Base-by-base conservation (phyloP, 2,329 filamentous ascomycete genomes). In the Phialophora verrucosa region DNA sequence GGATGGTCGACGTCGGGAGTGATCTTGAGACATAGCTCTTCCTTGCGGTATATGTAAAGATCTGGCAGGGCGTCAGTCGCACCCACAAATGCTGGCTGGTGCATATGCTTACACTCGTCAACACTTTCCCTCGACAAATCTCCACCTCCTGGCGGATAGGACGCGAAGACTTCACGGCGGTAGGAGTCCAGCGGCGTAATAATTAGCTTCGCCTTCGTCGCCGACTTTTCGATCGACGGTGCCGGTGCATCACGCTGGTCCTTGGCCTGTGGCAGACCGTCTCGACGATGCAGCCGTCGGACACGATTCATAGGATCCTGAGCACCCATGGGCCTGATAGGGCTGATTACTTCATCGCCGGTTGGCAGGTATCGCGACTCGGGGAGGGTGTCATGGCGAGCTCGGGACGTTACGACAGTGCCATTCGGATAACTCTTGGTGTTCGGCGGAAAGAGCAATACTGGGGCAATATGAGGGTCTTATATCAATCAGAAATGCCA, bases 1-100 rank as follows among this genome's bases (percentile, higher is more conserved):
- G 67, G 67, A 56, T 69, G 64, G 7, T 64, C 57, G 53, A 65
- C 47, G 44, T 66, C 67, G 27, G 67, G 67, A 32, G 59, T 61
- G 49, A 69, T 42, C 42, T 67, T 64, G 14, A 67, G 55, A 47
- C 62, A 56, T 23, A 69, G 64, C 20, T 67, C 64, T 54, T 69
- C 64, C 23, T 59, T 50, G 25, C 53, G 38, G 8, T 53, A 51
- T 14, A 59, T 67, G 20, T 32, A 31, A 29, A 67, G 61, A 49
- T 67, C 65, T 67, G 58, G 58, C 47, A 23, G 32, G 2, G 31
- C 55, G 56, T 66, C 42, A 56, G 44, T 20, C 7, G 5, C 14
- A 6, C 31, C 29, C 27, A 10, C 29, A 20, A 11, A 32, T 42
- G 32, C 10, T 47, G 42, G 27, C 27, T 27, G 27, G 5, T 64